Conservation (phyloP, 2,329 filamentous ascomycete species). For the Sclerotinia minor region DNA sequence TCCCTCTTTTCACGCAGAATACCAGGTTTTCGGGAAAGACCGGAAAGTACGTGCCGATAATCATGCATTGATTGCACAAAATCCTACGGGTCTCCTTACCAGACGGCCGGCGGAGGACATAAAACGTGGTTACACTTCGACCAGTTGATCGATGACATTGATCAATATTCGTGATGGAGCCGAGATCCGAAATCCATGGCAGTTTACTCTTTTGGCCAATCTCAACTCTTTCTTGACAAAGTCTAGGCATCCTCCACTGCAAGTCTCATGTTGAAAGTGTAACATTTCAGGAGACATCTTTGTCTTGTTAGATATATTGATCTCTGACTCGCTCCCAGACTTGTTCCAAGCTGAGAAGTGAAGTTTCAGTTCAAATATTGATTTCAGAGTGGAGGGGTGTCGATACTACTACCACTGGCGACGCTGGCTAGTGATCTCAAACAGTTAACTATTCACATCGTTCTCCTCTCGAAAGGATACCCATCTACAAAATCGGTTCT, state of each 20-base stretch:
- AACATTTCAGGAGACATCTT: neutral
- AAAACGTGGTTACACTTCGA: neutral
- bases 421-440: neutral
- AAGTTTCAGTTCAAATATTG: neutral
- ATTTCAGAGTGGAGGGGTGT: no score
- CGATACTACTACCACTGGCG: neutral
- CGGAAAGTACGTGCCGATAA: neutral
- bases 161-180: neutral
- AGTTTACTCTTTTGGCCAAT: neutral
- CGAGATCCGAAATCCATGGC: neutral
- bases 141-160: neutral
- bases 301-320: neutral
- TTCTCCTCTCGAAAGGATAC: neutral
- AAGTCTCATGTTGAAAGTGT: neutral
- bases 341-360: neutral
- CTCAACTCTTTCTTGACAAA: neutral
- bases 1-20: neutral
- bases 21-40: neutral
- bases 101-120: neutral
- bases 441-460: neutral
- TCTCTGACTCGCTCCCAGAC: neutral
- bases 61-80: conserved; percentile 3
- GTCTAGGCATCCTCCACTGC: neutral
- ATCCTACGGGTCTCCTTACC: neutral
- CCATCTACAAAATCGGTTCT: neutral